phyloP scores from a whole-genome alignment of 768 basidiomycete species.

The Gyrodon lividus region DNA sequence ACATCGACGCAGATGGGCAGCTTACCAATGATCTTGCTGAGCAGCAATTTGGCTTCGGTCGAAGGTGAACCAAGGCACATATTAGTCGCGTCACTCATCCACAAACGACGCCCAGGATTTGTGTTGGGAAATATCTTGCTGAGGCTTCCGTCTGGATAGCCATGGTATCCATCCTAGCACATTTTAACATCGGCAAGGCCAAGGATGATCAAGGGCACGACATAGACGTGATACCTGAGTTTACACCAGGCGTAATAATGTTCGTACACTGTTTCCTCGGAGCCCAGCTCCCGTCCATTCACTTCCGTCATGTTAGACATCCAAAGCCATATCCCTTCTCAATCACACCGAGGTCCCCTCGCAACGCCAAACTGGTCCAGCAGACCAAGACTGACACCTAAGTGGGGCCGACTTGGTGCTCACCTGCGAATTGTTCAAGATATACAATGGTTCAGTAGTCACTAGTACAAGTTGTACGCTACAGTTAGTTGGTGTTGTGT shows the following conservation, averaged over 20 bases:
- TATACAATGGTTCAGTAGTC: conserved; percentile 12
- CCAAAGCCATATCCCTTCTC: no score
- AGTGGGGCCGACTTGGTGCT: no score
- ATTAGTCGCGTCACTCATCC: no score
- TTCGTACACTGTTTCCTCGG: conserved; percentile 7
- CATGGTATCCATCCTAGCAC: conserved; percentile 24
- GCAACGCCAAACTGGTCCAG: no score
- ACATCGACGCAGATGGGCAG: no score
- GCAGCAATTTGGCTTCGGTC: no score
- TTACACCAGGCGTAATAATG: conserved; percentile 27
- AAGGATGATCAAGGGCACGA: conserved; percentile 34
- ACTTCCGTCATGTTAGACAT: conserved; percentile 10
- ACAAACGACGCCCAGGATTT: no score
- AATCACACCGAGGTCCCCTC: no score
- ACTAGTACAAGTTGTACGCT: conserved; percentile 21
- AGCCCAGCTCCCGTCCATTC: conserved; percentile 12
- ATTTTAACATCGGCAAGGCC: conserved; percentile 34
- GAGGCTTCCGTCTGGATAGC: conserved; percentile 26
- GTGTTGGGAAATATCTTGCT: no score
- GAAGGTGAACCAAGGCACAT: no score
- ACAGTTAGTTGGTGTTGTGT: conserved; percentile 8
- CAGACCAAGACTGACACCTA: no score
- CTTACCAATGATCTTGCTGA: no score
- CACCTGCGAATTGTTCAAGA: neutral
- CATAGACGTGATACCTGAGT: conserved; percentile 25